Evolutionary conservation across 495 filamentous ascomycete species (phyloP).

Genomic region (Talaromyces thailandensis): DNA sequence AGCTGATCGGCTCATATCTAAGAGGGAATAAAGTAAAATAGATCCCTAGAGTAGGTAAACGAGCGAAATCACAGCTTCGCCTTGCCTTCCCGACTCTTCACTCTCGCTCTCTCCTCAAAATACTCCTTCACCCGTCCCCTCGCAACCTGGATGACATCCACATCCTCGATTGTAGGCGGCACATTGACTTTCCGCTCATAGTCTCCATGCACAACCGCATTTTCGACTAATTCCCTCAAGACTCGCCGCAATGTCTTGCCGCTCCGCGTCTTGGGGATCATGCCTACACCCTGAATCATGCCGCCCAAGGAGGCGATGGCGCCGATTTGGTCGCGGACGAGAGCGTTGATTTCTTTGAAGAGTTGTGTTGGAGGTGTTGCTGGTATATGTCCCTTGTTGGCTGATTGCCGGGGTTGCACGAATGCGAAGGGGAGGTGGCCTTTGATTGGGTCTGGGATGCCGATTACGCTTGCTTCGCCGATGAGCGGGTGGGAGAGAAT

Average conservation of each 20-base stretch:
- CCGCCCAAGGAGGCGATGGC: conserved; percentile 78
- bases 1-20: too few species aligned
- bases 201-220: conserved; percentile 39
- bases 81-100: conserved; percentile 28
- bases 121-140: conserved; percentile 46
- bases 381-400: conserved; percentile 23
- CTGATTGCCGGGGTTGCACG: conserved; percentile 47
- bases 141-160: conserved; percentile 47
- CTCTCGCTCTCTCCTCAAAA: conserved; percentile 33
- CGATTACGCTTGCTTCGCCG: conserved; percentile 75
- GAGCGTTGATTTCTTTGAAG: conserved; percentile 47
- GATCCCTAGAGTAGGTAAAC: neutral
- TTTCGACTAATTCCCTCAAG: conserved; percentile 70
- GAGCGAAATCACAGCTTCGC: conserved; percentile 45
- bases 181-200: conserved; percentile 44
- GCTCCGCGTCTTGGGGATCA: conserved; percentile 85
- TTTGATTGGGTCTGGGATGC: conserved; percentile 77
- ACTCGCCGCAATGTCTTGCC: conserved; percentile 83
- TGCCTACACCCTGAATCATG: conserved; percentile 74
- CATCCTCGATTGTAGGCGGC: conserved; percentile 54
- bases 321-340: conserved; percentile 76
- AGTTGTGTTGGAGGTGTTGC: conserved; percentile 42
- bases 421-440: conserved; percentile 90
- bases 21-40: neutral
- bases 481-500: conserved; percentile 71